A percentile compares a stretch with the other conserved stretches of the same genome.
Evolutionary conservation across 2,329 filamentous ascomycete species (phyloP).

Genomic region (Aspergillus thermomutatus): DNA sequence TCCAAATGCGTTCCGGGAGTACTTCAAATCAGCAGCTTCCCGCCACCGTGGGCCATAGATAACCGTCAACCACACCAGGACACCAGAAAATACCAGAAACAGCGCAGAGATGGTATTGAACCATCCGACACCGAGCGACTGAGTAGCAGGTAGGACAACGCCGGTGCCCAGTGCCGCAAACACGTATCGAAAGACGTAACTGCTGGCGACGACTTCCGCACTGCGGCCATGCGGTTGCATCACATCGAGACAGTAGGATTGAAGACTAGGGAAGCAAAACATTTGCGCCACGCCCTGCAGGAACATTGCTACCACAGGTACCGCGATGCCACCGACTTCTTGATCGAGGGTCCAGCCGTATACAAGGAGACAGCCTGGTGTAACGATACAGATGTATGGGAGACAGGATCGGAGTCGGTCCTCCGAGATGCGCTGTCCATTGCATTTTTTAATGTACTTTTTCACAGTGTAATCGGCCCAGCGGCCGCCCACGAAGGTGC

Average conservation of each 20-base stretch:
- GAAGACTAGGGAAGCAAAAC: slow-evolving; percentile 71
- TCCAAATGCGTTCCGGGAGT: slow-evolving; percentile 32
- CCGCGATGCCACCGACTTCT: slow-evolving; percentile 51
- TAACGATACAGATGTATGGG: slow-evolving; percentile 54
- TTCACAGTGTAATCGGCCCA: slow-evolving; percentile 67
- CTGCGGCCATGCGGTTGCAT: slow-evolving; percentile 61
- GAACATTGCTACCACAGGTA: slow-evolving; percentile 70
- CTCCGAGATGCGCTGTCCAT: slow-evolving; percentile 61
- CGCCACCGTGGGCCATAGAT: slow-evolving; percentile 53
- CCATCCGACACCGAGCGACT: slow-evolving; percentile 75
- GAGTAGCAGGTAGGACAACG: slow-evolving; percentile 69
- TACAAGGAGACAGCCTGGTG: slow-evolving; percentile 63
- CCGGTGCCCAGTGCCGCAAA: slow-evolving; percentile 70
- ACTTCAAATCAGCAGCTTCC: slow-evolving; percentile 51
- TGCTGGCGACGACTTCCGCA: slow-evolving; percentile 73
- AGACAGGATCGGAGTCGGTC: slow-evolving; percentile 63
- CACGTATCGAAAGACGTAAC: slow-evolving; percentile 74
- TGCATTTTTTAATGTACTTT: slow-evolving; percentile 58
- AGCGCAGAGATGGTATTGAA: slow-evolving; percentile 67
- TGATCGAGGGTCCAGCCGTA: slow-evolving; percentile 65
- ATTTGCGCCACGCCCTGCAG: slow-evolving; percentile 70
- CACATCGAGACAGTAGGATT: slow-evolving; percentile 79
- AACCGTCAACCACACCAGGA: slow-evolving; percentile 48
- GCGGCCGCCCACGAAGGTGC: slow-evolving; percentile 68
- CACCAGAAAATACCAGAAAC: slow-evolving; percentile 52